Evolutionary conservation across 192 early-diverging fungal species (phyloP), one percentile per base, ranked within the genome.

Genomic region (Backusella westeae): DNA sequence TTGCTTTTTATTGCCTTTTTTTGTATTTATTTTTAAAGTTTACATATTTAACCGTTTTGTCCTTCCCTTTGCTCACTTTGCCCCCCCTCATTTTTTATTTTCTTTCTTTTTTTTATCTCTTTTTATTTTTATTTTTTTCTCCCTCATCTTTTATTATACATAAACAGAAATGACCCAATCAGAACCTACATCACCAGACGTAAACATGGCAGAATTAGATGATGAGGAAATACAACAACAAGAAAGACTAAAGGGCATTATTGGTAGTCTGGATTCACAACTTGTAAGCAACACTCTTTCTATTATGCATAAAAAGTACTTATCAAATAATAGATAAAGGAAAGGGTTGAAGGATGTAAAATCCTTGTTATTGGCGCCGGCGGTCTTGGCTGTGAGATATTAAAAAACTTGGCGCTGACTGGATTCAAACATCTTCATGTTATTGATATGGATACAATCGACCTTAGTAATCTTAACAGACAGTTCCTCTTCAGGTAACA

Each of bases 371-470:
- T 95, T 82, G 94, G 94, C 23, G 94, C 94, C 3, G 94, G 94
- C 53, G 94, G 94, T 9, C 85, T 95, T 32, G 94, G 94, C 10
- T 95, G 94, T 75, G 94, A 95, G 77, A 90, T 95, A 36, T 89
- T 95, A 53, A 95, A 95, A 81, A 90, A 94, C 82, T 80, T 95
- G 53, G 93, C 91, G 39, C 80, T 94, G 77, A 89, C 92, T 12
- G 94, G 94, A 29, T 95, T 95, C 73, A 87, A 87, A 34, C 86
- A 95, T 70, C 90, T 95, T 66, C 88, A 93, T 80, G 94, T 95
- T 59, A 94, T 95, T 83, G 94, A 95, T 83, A 95, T 95, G 94
- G 94, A 95, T 78, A 95, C 92, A 19, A 95, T 95, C 53, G 94
- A 95, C 73, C 80, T 95, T 49, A 91, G 89, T 78, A 95, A 95